Evolutionary conservation across 805 yeast species (phyloP).

Genomic region (Starmerella asiatica): DNA sequence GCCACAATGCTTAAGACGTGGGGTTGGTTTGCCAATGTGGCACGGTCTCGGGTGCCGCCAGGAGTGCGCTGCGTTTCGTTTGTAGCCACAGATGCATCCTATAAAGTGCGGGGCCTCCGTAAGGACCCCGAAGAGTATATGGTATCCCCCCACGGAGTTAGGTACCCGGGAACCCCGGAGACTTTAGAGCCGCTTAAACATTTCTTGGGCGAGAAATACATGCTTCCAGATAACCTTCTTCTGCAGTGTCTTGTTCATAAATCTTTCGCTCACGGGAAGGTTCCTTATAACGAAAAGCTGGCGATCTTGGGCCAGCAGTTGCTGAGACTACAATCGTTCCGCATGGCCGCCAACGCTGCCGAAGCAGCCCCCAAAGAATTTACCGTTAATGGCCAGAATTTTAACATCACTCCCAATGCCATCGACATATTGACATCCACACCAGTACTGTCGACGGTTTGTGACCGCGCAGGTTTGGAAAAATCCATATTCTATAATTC

Average conservation of each 20-base stretch:
- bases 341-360: constrained; percentile 14
- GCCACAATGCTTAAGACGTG: constrained; percentile 6
- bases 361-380: not conserved
- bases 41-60: not conserved
- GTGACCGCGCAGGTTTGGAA: constrained; percentile 22
- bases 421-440: constrained; percentile 24
- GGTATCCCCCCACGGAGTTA: constrained; percentile 35
- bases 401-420: constrained; percentile 22
- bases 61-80: constrained; percentile 8
- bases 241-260: constrained; percentile 84
- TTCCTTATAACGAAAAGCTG: constrained; percentile 81
- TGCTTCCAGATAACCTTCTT: constrained; percentile 46
- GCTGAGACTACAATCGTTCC: constrained; percentile 21
- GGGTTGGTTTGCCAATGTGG: constrained; percentile 1
- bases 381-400: constrained; percentile 23
- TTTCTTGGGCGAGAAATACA: constrained; percentile 38
- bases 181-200: constrained; percentile 38
- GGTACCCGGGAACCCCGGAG: constrained; percentile 40
- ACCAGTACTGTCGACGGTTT: constrained; percentile 22
- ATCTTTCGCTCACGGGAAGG: constrained; percentile 81
- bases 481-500: constrained; percentile 24
- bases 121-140: constrained; percentile 25
- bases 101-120: constrained; percentile 16
- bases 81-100: constrained; percentile 3
- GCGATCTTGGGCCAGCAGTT: constrained; percentile 42